phyloP scores from a whole-genome alignment of 495 filamentous ascomycete genomes.

The Platismatia glauca region DNA sequence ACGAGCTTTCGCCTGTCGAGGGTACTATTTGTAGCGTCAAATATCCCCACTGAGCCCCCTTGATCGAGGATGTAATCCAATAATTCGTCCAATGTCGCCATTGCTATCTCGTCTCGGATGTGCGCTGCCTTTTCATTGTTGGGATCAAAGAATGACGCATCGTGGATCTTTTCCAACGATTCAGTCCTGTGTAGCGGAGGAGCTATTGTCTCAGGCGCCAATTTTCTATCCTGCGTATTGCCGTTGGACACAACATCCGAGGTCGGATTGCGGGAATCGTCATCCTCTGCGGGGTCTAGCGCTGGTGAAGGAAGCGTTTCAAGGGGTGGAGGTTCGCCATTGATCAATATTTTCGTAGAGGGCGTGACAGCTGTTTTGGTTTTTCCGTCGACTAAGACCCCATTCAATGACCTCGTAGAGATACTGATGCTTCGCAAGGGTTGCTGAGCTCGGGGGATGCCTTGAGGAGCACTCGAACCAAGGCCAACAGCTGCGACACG shows the following conservation, averaged over 20 bases:
- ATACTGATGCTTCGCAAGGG: slow-evolving; percentile 13
- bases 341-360: slow-evolving; percentile 40
- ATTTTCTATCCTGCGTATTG: not conserved
- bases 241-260: slow-evolving; percentile 20
- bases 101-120: slow-evolving; percentile 81
- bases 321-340: slow-evolving; percentile 33
- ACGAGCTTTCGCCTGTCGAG: slow-evolving; percentile 72
- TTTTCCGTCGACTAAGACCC: slow-evolving; percentile 25
- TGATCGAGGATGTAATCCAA: slow-evolving; percentile 75
- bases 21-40: slow-evolving; percentile 96
- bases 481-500: slow-evolving; percentile 60
- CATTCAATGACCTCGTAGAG: slow-evolving; percentile 31
- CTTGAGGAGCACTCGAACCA: slow-evolving; percentile 29
- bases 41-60: slow-evolving; percentile 90
- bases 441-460: not conserved
- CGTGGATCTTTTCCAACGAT: slow-evolving; percentile 55
- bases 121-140: slow-evolving; percentile 72
- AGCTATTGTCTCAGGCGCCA: not conserved
- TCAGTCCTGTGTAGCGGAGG: slow-evolving; percentile 1
- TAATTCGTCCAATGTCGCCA: slow-evolving; percentile 86
- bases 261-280: not conserved
- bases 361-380: slow-evolving; percentile 35
- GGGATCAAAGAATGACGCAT: slow-evolving; percentile 89
- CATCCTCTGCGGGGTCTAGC: slow-evolving; percentile 3
- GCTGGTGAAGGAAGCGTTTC: slow-evolving; percentile 27